phyloP scores from a whole-genome alignment of 139 green algal species.

The Ostreobium quekettii region DNA sequence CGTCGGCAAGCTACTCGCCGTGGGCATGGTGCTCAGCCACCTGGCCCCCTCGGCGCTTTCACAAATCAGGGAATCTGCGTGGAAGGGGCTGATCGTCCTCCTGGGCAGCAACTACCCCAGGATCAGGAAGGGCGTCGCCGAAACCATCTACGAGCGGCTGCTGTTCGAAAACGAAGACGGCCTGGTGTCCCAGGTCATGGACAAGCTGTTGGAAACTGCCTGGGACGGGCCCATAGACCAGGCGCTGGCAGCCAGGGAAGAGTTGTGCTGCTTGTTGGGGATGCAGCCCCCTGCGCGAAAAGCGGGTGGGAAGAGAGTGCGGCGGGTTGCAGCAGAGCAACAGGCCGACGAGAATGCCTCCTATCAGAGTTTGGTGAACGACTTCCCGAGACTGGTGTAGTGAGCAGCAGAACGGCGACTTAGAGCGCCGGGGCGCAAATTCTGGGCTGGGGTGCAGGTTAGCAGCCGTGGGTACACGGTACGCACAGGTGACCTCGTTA shows the following conservation, averaged over 20 bases:
- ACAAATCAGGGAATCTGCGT: conserved; percentile 25
- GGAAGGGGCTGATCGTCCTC: conserved; percentile 49
- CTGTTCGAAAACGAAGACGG: conserved; percentile 3
- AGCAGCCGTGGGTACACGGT: too few relatives aligned
- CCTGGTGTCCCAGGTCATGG: conserved; percentile 1
- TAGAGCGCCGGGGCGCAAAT: too few relatives aligned
- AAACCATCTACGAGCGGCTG: conserved; percentile 13
- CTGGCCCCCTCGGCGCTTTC: conserved; percentile 28
- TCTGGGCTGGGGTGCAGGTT: too few relatives aligned
- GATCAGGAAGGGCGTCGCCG: conserved; percentile 23
- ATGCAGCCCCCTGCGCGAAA: conserved; percentile 1
- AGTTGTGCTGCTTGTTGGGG: not conserved
- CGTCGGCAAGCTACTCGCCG: conserved; percentile 50
- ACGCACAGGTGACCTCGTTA: too few relatives aligned
- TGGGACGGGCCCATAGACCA: conserved; percentile 15
- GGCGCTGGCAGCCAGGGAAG: not conserved
- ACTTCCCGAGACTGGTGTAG: conserved; percentile 30
- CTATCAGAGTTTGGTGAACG: conserved; percentile 54
- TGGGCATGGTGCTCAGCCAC: conserved; percentile 33
- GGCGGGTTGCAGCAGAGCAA: not conserved
- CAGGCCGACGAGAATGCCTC: conserved; percentile 49
- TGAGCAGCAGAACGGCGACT: too few relatives aligned
- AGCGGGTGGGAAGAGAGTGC: not conserved
- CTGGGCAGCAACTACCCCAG: conserved; percentile 53
- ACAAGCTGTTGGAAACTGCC: conserved; percentile 14